Evolutionary conservation across 768 basidiomycete species (phyloP), one percentile per base, ranked within the genome.

Genomic region (Phanerochaete sordida): DNA sequence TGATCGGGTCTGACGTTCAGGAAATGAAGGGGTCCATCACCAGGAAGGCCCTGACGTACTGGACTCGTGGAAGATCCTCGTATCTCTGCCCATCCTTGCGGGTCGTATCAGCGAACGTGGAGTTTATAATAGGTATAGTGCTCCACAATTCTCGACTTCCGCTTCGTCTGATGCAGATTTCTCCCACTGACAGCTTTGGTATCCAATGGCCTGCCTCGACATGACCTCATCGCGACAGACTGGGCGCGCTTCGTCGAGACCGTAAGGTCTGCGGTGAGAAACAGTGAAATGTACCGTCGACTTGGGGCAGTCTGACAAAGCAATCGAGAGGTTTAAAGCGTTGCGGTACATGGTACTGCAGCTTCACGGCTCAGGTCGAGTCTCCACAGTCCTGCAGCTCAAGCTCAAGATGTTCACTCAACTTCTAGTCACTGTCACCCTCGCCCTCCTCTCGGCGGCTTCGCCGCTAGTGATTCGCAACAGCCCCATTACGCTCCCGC

Each of bases 391-490:
- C 39, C 4, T 9, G 39, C 8, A 43, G 39, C 39, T 19, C 39
- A 43, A 43, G 39, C 39, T 19, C 39, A 43, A 37, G 31, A 59
- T 59, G 58, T 21, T 59, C 33, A 8, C 51, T n/a, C 52, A 16
- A 16, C 51, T 60, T 21, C 16, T 46, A 9, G 53, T 35, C 33
- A 48, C 45, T 11, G 43, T 61, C 1, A 11, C 54, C 33, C 37
- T 61, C 13, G 47, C 56, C 12, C 31, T 55, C 3, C 4, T 56
- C 30, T 27, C 54, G 15, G n/a, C 45, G 21, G 53, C 60, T 1
- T 31, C 45, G 19, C 60, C 60, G 16, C 11, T 61, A 23, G 37
- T 43, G 33, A 21, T 55, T 3, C 60, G 60, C 9, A 30, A 54
- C 21, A 60, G 44, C 44, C 46, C 53, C 15, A 46, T 54, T 5